Conservation (phyloP, 768 basidiomycete species). For the Sistotremastrum suecicum region DNA sequence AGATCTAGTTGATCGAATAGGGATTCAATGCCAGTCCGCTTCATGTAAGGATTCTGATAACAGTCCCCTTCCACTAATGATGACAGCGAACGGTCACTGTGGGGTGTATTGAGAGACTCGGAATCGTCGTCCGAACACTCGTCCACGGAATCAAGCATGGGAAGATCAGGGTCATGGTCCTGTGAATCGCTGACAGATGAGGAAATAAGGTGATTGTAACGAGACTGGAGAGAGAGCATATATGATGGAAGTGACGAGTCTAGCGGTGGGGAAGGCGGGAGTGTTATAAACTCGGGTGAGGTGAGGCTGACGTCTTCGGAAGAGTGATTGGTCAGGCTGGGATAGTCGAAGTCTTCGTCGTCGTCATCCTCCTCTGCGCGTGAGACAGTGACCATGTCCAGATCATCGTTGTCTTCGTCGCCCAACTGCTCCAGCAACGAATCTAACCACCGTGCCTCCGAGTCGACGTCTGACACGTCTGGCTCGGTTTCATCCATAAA, state of each 20-base stretch:
- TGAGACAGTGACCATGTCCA: conserved; percentile 30
- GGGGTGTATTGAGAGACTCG: conserved; percentile 51
- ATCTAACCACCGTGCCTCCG: conserved; percentile 74
- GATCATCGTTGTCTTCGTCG: conserved; percentile 57
- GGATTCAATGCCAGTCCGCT: no score
- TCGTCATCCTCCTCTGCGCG: conserved; percentile 55
- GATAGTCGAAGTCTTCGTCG: conserved; percentile 11
- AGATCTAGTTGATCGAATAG: no score
- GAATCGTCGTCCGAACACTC: conserved; percentile 81
- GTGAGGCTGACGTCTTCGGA: conserved; percentile 16
- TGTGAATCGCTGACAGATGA: conserved; percentile 15
- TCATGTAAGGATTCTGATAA: no score
- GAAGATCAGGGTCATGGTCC: conserved; percentile 44
- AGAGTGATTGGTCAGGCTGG: conserved; percentile 35
- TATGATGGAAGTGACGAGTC: conserved; percentile 34
- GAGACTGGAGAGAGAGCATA: conserved; percentile 29
- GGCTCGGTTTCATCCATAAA: conserved; percentile 17
- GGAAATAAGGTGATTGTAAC: conserved; percentile 23
- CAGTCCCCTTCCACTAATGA: conserved; percentile 18
- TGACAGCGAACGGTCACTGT: conserved; percentile 40
- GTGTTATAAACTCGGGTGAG: conserved; percentile 69
- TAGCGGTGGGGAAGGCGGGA: conserved; percentile 44
- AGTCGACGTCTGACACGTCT: conserved; percentile 25
- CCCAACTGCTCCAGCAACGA: conserved; percentile 61
- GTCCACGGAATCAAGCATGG: conserved; percentile 71